Percentiles rank a stretch among this genome's conserved stretches.
These are phyloP conservation scores for Obelidium mucronatum DNA, from an alignment of 192 early-diverging fungal species.

Conservation along the genomic window DNA sequence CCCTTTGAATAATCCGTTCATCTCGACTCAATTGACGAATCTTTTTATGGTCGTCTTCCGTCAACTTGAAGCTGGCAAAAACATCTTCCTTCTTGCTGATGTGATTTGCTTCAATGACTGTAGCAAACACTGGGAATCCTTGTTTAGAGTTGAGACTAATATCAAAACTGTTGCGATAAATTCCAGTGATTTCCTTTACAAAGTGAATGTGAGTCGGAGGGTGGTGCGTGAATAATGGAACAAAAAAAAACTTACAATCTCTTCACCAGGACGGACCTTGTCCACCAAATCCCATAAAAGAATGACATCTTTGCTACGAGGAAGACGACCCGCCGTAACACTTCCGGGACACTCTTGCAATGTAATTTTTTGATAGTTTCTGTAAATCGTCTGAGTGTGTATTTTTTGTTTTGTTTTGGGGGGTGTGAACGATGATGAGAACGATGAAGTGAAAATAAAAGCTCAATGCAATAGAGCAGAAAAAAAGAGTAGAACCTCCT, in stretches of 20 bases:
- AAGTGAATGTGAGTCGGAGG: background rate
- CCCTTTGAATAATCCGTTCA: slow-evolving; percentile 78
- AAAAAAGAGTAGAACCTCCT: slow-evolving; percentile 65
- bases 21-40: slow-evolving; percentile 82
- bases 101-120: slow-evolving; percentile 97
- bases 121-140: slow-evolving; percentile 97
- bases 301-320: slow-evolving; percentile 92
- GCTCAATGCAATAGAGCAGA: slow-evolving; percentile 18
- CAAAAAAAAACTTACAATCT: slow-evolving; percentile 67
- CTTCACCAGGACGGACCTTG: slow-evolving; percentile 93
- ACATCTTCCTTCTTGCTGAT: slow-evolving; percentile 88
- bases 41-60: slow-evolving; percentile 87
- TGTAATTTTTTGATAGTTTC: slow-evolving; percentile 96
- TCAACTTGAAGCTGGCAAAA: slow-evolving; percentile 85
- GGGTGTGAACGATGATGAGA: too few relatives aligned
- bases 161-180: slow-evolving; percentile 97
- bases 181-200: slow-evolving; percentile 84
- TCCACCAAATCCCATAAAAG: slow-evolving; percentile 97
- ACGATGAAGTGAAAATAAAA: too few relatives aligned
- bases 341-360: slow-evolving; percentile 96
- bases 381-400: slow-evolving; percentile 79
- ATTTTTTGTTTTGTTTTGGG: too few relatives aligned
- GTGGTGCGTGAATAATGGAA: too few relatives aligned
- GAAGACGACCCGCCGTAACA: slow-evolving; percentile 92
- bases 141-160: slow-evolving; percentile 83